Conservation (phyloP, 129 eudicot species). For the Solidago caesia region DNA sequence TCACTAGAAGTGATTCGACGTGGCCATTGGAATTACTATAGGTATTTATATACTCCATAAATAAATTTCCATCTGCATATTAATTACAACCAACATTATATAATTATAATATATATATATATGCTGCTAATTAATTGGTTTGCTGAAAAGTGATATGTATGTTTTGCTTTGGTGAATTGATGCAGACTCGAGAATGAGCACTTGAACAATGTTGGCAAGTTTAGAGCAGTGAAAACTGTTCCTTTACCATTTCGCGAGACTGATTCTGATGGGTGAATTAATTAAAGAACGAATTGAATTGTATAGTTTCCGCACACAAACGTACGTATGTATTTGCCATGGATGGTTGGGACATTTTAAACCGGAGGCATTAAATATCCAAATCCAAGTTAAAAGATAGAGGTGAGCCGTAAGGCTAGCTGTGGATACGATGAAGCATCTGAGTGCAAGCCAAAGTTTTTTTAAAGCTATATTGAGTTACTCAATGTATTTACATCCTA, state of each 20-base stretch:
- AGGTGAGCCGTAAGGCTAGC: slow-evolving; percentile 27
- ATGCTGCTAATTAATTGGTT: not conserved
- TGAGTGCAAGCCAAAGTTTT: slow-evolving; percentile 16
- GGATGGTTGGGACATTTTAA: slow-evolving; percentile 15
- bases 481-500: slow-evolving; percentile 17
- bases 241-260: slow-evolving; percentile 88
- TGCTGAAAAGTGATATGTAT: not conserved
- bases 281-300: not conserved
- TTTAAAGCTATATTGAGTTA: not conserved
- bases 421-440: slow-evolving; percentile 22
- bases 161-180: not conserved
- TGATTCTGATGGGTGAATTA: slow-evolving; percentile 64
- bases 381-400: slow-evolving; percentile 14
- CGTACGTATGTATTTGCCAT: not conserved
- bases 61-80: no score
- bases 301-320: not conserved
- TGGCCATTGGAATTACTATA: slow-evolving; percentile 96
- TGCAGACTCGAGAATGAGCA: slow-evolving; percentile 93
- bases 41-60: slow-evolving; percentile 33
- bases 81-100: not conserved
- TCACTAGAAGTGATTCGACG: slow-evolving; percentile 95
- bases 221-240: slow-evolving; percentile 81
- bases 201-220: slow-evolving; percentile 85
- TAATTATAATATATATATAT: no score
- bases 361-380: slow-evolving; percentile 19